Base-by-base conservation (phyloP, 768 basidiomycete genomes). In the Boletales sp. region DNA sequence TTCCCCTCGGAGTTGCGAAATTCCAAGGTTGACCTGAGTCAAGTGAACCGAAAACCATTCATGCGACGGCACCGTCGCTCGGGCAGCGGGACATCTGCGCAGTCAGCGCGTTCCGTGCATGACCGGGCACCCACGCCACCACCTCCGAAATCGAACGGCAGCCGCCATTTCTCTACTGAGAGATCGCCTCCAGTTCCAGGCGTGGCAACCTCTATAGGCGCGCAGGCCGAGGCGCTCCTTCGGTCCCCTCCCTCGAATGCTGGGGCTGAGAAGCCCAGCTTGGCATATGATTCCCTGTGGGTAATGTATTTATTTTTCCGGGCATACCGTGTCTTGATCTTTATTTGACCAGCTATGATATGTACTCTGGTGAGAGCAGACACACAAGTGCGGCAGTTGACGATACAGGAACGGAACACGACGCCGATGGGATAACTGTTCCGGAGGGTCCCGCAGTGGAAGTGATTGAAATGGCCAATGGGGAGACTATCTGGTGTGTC, bases 71-170 rank as follows among this genome's bases (percentile, higher is more conserved):
- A 80, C 43, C 81, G 84, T 40, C 82, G 83, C 36, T 78, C 86
- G 47, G 74, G 75, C 15, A 87, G 90, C 55, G 74, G 76, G 11
- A 66, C 65, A 17, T 80, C 77, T 21, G 83, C 80, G 12, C 70
- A 75, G 15, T 91, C 89, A 0, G 80, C 70, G 57, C 83, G 84
- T 49, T 90, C 90, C 38, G 74, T 90, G 28, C 84, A 87, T 57
- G 90, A 92, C 57, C 85, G 90, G 46, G 85, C 73, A 12, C 90
- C 89, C 11, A 92, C 90, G 8, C 90, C 90, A n/a, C 90, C 90
- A 15, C 90, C 90, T 31, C 82, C 86, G 13, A 80, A 80, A 55
- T 71, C 79, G 5, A 72, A 75, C 41, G 64, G 65, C 35, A 56
- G 67, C 31, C 78, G 77, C 54, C 80, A 86, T 34, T 88, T 90